Percentiles rank a stretch among this genome's conserved stretches.
Conservation (phyloP, 768 basidiomycete species). For the Suillus alpinus region DNA sequence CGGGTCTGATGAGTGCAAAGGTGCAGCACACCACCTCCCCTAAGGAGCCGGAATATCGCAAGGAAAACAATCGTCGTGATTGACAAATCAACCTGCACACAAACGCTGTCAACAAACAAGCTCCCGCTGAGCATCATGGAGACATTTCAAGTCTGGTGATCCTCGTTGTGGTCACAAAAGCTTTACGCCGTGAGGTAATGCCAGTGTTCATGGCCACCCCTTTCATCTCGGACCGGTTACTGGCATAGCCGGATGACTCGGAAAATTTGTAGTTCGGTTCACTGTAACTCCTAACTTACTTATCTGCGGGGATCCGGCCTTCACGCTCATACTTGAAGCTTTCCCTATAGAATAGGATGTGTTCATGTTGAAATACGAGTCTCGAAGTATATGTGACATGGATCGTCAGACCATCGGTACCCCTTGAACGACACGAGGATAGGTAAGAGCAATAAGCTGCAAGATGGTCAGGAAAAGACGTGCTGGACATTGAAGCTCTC, state of each 20-base stretch:
- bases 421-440: conserved; percentile 68
- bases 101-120: neutral
- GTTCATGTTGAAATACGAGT: neutral
- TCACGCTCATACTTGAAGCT: neutral
- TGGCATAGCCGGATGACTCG: neutral
- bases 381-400: neutral
- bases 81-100: neutral
- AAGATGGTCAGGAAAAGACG: conserved; percentile 7
- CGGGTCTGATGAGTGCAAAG: neutral
- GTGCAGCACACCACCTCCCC: neutral
- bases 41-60: neutral
- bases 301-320: neutral
- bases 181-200: neutral
- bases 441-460: conserved; percentile 63
- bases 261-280: neutral
- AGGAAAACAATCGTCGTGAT: neutral
- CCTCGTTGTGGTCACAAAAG: too few relatives aligned
- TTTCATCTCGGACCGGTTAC: neutral
- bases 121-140: neutral
- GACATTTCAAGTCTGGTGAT: neutral
- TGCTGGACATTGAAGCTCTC: conserved; percentile 18
- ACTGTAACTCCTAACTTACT: neutral
- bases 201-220: too few relatives aligned
- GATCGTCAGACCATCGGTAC: conserved; percentile 35
- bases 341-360: neutral